Evolutionary conservation across 306 rosid genomes (phyloP).

Genomic region (Cucurbita moschata): DNA sequence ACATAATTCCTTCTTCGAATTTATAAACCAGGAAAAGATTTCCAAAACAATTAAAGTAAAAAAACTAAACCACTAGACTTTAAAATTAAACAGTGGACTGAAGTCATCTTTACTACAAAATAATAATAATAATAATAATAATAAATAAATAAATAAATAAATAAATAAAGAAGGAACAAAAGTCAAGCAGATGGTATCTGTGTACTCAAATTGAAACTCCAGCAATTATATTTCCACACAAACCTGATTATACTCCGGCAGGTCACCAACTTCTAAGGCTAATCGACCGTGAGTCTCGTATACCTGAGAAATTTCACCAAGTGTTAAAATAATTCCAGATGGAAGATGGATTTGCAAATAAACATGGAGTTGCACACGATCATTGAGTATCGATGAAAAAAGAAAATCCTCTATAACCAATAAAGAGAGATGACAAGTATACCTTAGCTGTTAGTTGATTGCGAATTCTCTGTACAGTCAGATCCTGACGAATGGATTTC

Average conservation of each 20-base stretch:
- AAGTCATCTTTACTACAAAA: not conserved
- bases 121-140: no score
- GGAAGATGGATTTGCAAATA: not conserved
- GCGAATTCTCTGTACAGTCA: constrained; percentile 82
- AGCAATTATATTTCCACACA: constrained; percentile 4
- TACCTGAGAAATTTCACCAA: constrained; percentile 38
- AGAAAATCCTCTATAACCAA: not conserved
- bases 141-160: no score
- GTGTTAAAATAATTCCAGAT: not conserved
- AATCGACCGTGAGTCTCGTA: constrained; percentile 93
- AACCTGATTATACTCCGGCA: constrained; percentile 93
- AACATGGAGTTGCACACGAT: not conserved
- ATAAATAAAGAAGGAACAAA: not conserved
- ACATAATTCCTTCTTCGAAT: not conserved
- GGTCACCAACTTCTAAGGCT: constrained; percentile 84
- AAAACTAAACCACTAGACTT: not conserved
- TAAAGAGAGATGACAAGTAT: constrained; percentile 12
- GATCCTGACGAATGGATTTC: constrained; percentile 97
- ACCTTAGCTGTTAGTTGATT: constrained; percentile 92
- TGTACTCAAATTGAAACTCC: not conserved
- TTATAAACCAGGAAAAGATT: not conserved
- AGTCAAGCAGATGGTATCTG: not conserved
- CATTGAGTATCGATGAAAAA: no score
- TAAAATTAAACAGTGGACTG: not conserved
- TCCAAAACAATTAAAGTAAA: not conserved